Evolutionary conservation across 164 flowering plant genomes (phyloP).

Genomic region (Aristolochia californica): DNA sequence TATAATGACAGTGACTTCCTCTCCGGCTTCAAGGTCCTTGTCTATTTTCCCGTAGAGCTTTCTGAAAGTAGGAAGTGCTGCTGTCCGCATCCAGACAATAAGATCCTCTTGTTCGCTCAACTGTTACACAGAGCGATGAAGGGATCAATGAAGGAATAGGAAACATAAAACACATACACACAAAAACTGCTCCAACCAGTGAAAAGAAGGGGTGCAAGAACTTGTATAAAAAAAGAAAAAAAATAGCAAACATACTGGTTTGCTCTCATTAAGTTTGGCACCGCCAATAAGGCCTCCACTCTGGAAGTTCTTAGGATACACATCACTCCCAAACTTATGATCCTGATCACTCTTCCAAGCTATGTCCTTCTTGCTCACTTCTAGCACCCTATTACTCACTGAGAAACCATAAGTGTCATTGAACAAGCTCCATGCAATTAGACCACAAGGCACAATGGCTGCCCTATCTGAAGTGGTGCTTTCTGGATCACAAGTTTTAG

Average conservation of each 20-base stretch:
- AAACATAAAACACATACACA: too few relatives aligned
- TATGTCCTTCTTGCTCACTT: conserved; percentile 57
- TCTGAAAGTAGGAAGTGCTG: conserved; percentile 80
- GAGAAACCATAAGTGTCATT: conserved; percentile 68
- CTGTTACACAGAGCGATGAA: conserved; percentile 25
- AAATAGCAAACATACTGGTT: conserved; percentile 38
- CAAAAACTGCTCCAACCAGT: too few relatives aligned
- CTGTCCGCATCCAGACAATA: conserved; percentile 93
- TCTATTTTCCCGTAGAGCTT: conserved; percentile 81
- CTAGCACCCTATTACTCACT: conserved; percentile 18
- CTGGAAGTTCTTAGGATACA: conserved; percentile 85
- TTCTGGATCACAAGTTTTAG: conserved; percentile 47
- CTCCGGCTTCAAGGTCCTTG: conserved; percentile 46
- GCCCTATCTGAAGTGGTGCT: conserved; percentile 9
- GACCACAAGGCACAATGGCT: conserved; percentile 82
- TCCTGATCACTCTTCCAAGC: conserved; percentile 82
- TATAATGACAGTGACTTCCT: conserved; percentile 35
- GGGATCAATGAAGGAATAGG: background rate
- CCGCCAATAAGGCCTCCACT: conserved; percentile 59
- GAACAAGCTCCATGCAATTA: conserved; percentile 84
- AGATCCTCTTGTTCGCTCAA: conserved; percentile 84
- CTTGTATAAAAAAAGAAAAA: background rate
- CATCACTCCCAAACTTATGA: conserved; percentile 60
- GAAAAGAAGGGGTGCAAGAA: background rate
- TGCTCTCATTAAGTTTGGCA: conserved; percentile 57